Evolutionary conservation across 805 yeast genomes (phyloP).

Genomic region (Cyberlindnera nakhonratchasimensis): DNA sequence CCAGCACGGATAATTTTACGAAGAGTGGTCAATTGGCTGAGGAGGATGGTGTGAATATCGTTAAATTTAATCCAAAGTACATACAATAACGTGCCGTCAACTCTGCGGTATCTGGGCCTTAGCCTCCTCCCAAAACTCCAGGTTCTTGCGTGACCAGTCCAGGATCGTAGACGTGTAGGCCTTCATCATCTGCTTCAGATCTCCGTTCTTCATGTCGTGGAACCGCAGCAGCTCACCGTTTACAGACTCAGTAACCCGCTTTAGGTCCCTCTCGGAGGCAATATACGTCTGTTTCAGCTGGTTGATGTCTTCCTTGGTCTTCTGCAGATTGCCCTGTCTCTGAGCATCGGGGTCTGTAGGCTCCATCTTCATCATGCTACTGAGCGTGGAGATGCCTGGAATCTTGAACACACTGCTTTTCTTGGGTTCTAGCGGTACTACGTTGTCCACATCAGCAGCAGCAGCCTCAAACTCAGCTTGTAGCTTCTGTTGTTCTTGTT

Average conservation of each 20-base stretch:
- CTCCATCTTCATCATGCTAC: slow-evolving; percentile 47
- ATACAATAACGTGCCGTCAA: too few relatives aligned
- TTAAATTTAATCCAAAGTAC: background rate
- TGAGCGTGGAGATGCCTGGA: slow-evolving; percentile 50
- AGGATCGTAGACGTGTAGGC: slow-evolving; percentile 54
- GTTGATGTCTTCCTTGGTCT: slow-evolving; percentile 42
- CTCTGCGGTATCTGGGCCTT: slow-evolving; percentile 19
- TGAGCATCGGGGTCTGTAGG: slow-evolving; percentile 67
- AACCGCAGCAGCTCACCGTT: slow-evolving; percentile 40
- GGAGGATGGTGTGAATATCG: background rate
- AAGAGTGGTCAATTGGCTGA: too few relatives aligned
- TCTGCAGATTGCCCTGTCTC: slow-evolving; percentile 47
- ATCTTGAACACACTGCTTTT: slow-evolving; percentile 42
- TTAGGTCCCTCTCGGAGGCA: slow-evolving; percentile 51
- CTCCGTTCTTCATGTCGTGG: slow-evolving; percentile 46
- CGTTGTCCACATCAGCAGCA: slow-evolving; percentile 2
- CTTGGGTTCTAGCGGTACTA: slow-evolving; percentile 25
- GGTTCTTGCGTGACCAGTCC: slow-evolving; percentile 65
- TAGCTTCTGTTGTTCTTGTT: slow-evolving; percentile 14
- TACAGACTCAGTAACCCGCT: slow-evolving; percentile 43
- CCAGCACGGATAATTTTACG: too few relatives aligned
- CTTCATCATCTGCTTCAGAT: slow-evolving; percentile 47
- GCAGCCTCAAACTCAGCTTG: slow-evolving; percentile 3
- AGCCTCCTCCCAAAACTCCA: slow-evolving; percentile 68
- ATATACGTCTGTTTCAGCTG: slow-evolving; percentile 48